Evolutionary conservation across 345 rosid genomes (phyloP).

Genomic region (Gossypium bickii): DNA sequence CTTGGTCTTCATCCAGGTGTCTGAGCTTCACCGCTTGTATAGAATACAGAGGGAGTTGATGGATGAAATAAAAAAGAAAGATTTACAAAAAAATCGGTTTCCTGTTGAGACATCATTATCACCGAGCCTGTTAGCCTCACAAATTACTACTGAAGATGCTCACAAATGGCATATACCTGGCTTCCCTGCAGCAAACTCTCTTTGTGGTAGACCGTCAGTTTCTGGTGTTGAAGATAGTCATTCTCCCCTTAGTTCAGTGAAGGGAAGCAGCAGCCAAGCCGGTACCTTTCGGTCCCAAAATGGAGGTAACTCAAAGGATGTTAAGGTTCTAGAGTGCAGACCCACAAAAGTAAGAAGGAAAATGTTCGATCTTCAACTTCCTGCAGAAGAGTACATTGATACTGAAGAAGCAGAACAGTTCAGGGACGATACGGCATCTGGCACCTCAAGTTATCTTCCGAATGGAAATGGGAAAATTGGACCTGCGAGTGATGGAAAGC

Average conservation of each 20-base stretch:
- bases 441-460: slow-evolving; percentile 40
- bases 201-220: slow-evolving; percentile 44
- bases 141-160: slow-evolving; percentile 51
- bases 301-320: slow-evolving; percentile 46
- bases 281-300: slow-evolving; percentile 47
- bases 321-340: slow-evolving; percentile 56
- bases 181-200: slow-evolving; percentile 52
- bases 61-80: slow-evolving; percentile 61
- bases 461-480: slow-evolving; percentile 38
- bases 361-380: slow-evolving; percentile 81
- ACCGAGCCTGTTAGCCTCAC: slow-evolving; percentile 55
- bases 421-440: slow-evolving; percentile 33
- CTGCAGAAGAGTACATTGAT: slow-evolving; percentile 70
- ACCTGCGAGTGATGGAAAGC: slow-evolving; percentile 34
- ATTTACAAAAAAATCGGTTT: slow-evolving; percentile 28
- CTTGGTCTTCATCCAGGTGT: slow-evolving; percentile 37
- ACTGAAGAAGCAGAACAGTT: slow-evolving; percentile 41
- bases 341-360: slow-evolving; percentile 69
- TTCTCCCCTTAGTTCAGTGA: slow-evolving; percentile 55
- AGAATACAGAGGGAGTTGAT: slow-evolving; percentile 57
- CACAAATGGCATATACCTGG: slow-evolving; percentile 63
- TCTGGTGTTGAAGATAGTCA: slow-evolving; percentile 41
- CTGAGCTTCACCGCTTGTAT: slow-evolving; percentile 68
- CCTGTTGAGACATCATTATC: slow-evolving; percentile 49
- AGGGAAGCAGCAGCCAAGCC: slow-evolving; percentile 46